Conservation (phyloP, 1,139 yeast genomes). For the Casaregolazyma suthepensis region DNA sequence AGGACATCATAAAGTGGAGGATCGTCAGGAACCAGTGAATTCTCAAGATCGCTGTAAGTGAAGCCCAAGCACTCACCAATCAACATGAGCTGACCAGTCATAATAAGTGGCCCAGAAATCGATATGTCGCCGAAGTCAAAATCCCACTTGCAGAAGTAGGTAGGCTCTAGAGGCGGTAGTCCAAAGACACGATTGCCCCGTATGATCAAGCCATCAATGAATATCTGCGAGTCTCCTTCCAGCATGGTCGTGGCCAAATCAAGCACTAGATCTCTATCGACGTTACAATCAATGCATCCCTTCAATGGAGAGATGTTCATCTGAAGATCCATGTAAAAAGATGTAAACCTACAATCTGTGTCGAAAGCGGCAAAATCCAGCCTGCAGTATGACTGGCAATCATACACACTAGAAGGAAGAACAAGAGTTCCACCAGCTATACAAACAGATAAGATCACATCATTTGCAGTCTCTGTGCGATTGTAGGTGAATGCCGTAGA, state of each 20-base stretch:
- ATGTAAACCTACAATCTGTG: constrained; percentile 78
- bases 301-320: constrained; percentile 33
- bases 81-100: constrained; percentile 42
- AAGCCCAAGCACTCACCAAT: constrained; percentile 47
- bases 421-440: constrained; percentile 65
- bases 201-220: constrained; percentile 57
- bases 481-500: constrained; percentile 14
- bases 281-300: constrained; percentile 23
- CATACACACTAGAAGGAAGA: constrained; percentile 69
- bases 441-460: constrained; percentile 64
- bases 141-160: constrained; percentile 89
- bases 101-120: constrained; percentile 47
- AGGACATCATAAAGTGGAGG: constrained; percentile 66
- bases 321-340: constrained; percentile 73
- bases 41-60: constrained; percentile 69
- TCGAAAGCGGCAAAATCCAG: constrained; percentile 61
- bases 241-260: constrained; percentile 21
- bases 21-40: constrained; percentile 53
- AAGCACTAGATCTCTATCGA: constrained; percentile 21
- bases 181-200: constrained; percentile 95
- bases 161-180: constrained; percentile 78
- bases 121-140: constrained; percentile 56
- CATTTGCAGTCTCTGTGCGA: constrained; percentile 66
- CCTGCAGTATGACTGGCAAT: constrained; percentile 48
- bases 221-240: constrained; percentile 33